These are phyloP conservation scores for Penicillium antarcticum DNA, from an alignment of 495 filamentous ascomycete genomes.

Conservation along the genomic window DNA sequence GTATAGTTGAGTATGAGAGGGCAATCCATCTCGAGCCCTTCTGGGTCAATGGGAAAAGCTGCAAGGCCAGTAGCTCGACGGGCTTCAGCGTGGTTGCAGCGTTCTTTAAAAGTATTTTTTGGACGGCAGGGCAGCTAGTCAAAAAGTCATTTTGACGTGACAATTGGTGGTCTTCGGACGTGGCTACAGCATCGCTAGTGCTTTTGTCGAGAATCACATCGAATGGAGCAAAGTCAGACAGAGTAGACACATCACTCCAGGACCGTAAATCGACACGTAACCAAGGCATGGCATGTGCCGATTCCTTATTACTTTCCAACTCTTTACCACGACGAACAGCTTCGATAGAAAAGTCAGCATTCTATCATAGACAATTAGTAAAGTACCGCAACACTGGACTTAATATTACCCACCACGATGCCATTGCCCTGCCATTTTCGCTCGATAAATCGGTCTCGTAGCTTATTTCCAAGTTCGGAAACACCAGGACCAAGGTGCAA, in stretches of 20 bases:
- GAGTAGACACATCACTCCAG: slow-evolving; percentile 29
- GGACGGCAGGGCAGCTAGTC: slow-evolving; percentile 23
- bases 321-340: slow-evolving; percentile 37
- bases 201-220: slow-evolving; percentile 43
- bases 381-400: not conserved
- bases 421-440: slow-evolving; percentile 29
- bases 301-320: slow-evolving; percentile 16
- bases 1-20: slow-evolving; percentile 36
- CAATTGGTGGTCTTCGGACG: slow-evolving; percentile 18
- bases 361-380: slow-evolving; percentile 19
- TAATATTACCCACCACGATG: slow-evolving; percentile 32
- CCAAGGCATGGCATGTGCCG: slow-evolving; percentile 35
- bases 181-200: slow-evolving; percentile 43
- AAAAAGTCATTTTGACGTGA: slow-evolving; percentile 3
- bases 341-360: slow-evolving; percentile 43
- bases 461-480: slow-evolving; percentile 32
- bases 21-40: slow-evolving; percentile 32
- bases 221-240: slow-evolving; percentile 29
- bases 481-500: slow-evolving; percentile 42
- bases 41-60: slow-evolving; percentile 32
- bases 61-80: slow-evolving; percentile 36
- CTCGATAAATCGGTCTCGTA: slow-evolving; percentile 28
- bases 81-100: slow-evolving; percentile 20
- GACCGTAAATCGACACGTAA: slow-evolving; percentile 31
- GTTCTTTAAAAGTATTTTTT: slow-evolving; percentile 6